Evolutionary conservation across 2,329 filamentous ascomycete genomes (phyloP).

Genomic region (Boeremia lycopersici): DNA sequence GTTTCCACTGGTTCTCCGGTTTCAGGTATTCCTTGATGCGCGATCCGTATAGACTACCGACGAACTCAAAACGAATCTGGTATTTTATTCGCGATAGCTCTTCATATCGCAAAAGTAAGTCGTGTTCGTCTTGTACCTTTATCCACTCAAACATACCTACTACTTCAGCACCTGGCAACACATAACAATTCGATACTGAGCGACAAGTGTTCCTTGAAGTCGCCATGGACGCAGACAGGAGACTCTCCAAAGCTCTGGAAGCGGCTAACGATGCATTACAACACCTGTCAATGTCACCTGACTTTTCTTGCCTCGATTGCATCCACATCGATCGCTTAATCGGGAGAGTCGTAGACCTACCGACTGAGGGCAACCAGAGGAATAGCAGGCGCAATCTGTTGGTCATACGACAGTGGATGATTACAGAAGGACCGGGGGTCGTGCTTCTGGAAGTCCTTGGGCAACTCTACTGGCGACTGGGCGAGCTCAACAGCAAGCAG

Average conservation of each 20-base stretch:
- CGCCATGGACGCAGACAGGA: conserved; percentile 38
- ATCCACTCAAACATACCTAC: background rate
- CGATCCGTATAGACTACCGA: conserved; percentile 23
- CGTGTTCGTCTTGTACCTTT: background rate
- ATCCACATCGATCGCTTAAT: conserved; percentile 44
- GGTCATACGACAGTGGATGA: conserved; percentile 45
- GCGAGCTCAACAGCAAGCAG: conserved; percentile 45
- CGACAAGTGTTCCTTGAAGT: conserved; percentile 1
- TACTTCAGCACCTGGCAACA: background rate
- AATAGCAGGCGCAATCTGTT: conserved; percentile 44
- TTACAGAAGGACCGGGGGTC: conserved; percentile 40
- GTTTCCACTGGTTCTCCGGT: conserved; percentile 13
- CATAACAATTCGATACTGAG: conserved; percentile 5
- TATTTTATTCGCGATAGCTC: conserved; percentile 19
- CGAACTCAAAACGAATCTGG: conserved; percentile 20
- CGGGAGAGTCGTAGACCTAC: conserved; percentile 42
- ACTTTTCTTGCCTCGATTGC: conserved; percentile 39
- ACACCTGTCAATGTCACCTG: conserved; percentile 41
- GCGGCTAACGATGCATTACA: conserved; percentile 44
- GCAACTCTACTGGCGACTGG: conserved; percentile 44
- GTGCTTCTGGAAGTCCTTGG: conserved; percentile 42
- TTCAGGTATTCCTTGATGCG: conserved; percentile 14
- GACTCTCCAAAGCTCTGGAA: conserved; percentile 40
- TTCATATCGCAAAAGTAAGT: conserved; percentile 10
- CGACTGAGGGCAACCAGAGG: conserved; percentile 43